phyloP scores from a whole-genome alignment of 192 early-diverging fungal genomes.

The Coemansia sp. region DNA sequence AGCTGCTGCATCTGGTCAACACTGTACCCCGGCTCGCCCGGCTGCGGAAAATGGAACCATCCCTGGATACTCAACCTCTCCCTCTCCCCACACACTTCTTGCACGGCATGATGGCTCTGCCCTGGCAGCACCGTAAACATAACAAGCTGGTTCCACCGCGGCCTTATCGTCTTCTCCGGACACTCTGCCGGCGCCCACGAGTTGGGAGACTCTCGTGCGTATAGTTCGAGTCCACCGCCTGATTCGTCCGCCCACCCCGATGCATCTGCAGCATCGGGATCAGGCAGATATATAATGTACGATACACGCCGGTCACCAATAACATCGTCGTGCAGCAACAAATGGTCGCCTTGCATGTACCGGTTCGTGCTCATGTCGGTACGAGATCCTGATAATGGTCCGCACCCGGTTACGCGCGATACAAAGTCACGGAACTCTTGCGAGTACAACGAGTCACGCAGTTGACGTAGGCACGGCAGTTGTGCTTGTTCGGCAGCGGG shows the following conservation, averaged over 20 bases:
- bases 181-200: slow-evolving; percentile 61
- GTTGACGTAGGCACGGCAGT: slow-evolving; percentile 57
- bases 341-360: slow-evolving; percentile 70
- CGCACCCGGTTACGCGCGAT: slow-evolving; percentile 65
- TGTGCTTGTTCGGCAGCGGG: slow-evolving; percentile 56
- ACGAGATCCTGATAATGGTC: slow-evolving; percentile 63
- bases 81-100: slow-evolving; percentile 64
- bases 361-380: slow-evolving; percentile 75
- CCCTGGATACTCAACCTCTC: slow-evolving; percentile 67
- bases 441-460: slow-evolving; percentile 77
- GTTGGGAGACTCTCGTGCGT: slow-evolving; percentile 61
- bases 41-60: slow-evolving; percentile 79
- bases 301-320: slow-evolving; percentile 75
- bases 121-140: slow-evolving; percentile 81
- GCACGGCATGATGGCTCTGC: slow-evolving; percentile 76
- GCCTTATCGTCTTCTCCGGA: slow-evolving; percentile 59
- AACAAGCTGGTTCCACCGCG: slow-evolving; percentile 76
- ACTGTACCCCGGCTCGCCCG: slow-evolving; percentile 66
- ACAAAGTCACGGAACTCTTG: slow-evolving; percentile 69
- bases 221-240: slow-evolving; percentile 78
- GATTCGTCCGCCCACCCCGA: slow-evolving; percentile 58
- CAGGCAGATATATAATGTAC: slow-evolving; percentile 76
- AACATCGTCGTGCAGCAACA: slow-evolving; percentile 80
- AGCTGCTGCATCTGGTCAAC: slow-evolving; percentile 50
- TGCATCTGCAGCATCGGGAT: slow-evolving; percentile 50